Conservation (phyloP, 495 filamentous ascomycete species). For the Penicillium fimorum region DNA sequence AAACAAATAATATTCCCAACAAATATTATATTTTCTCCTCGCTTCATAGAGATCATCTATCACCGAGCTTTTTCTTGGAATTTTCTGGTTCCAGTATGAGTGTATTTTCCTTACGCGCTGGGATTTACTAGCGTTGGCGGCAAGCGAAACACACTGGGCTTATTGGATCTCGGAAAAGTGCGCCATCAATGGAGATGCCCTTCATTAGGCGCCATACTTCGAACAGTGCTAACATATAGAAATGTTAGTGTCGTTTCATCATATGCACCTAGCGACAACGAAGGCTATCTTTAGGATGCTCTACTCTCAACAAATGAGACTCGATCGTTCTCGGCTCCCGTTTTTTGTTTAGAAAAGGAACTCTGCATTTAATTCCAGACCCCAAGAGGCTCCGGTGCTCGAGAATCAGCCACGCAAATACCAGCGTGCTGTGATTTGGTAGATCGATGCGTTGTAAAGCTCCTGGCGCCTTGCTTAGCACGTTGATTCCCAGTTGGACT, state of each 20-base stretch:
- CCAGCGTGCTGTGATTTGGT: not conserved
- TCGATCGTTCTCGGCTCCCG: too few relatives aligned
- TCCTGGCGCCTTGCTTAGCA: not conserved
- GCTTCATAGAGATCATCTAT: not conserved
- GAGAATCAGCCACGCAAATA: not conserved
- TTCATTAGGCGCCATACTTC: not conserved
- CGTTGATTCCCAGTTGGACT: not conserved
- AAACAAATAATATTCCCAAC: not conserved
- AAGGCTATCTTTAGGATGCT: not conserved
- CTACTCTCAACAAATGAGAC: too few relatives aligned
- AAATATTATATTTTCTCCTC: not conserved
- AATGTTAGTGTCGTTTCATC: not conserved
- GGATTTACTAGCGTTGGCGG: slow-evolving; percentile 1
- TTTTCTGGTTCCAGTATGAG: not conserved
- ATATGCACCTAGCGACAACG: not conserved
- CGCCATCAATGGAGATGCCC: not conserved
- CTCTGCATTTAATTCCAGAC: not conserved
- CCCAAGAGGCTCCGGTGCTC: not conserved
- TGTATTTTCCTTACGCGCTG: not conserved
- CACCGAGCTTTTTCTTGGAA: not conserved
- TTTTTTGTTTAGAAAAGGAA: not conserved
- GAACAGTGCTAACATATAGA: not conserved
- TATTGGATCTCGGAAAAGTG: not conserved
- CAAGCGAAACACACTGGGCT: not conserved
- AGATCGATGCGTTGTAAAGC: not conserved